These are phyloP conservation scores for Vaccinium myrtillus DNA, from an alignment of 148 eudicot genomes.

Conservation along the genomic window DNA sequence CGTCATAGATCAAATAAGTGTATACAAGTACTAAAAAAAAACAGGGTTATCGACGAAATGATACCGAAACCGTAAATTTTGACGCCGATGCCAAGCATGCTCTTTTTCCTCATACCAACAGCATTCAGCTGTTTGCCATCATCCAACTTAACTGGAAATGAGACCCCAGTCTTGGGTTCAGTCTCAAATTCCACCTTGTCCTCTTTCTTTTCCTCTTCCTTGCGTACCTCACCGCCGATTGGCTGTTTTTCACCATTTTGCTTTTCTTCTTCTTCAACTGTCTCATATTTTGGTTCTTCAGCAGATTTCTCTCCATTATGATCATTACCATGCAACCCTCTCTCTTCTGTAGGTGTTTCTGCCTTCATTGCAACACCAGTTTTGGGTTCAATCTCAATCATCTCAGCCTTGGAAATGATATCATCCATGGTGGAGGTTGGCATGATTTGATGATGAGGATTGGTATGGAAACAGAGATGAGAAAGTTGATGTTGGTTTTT, in stretches of 20 bases:
- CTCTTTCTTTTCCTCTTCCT: constrained; percentile 22
- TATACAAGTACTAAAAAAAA: neutral
- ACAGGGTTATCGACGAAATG: neutral
- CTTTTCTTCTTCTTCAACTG: constrained; percentile 8
- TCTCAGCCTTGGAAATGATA: constrained; percentile 28
- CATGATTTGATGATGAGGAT: constrained; percentile 23
- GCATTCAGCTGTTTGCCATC: constrained; percentile 50
- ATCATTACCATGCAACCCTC: constrained; percentile 10
- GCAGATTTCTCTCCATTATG: constrained; percentile 10
- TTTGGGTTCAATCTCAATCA: constrained; percentile 35
- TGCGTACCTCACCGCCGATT: neutral
- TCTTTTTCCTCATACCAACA: constrained; percentile 48
- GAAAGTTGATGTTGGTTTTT: constrained; percentile 3
- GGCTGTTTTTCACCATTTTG: neutral
- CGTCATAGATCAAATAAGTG: neutral
- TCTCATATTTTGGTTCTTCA: constrained; percentile 14
- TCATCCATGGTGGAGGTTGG: constrained; percentile 26
- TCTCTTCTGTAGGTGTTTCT: constrained; percentile 7
- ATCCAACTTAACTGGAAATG: constrained; percentile 35
- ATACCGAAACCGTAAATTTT: constrained; percentile 49
- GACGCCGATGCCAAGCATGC: constrained; percentile 46
- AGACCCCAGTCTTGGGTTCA: constrained; percentile 44
- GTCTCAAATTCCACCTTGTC: constrained; percentile 31
- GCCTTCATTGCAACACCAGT: constrained; percentile 17
- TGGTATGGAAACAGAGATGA: neutral